Conservation (phyloP, 2,329 filamentous ascomycete genomes). For the Aspergillus terreus region DNA sequence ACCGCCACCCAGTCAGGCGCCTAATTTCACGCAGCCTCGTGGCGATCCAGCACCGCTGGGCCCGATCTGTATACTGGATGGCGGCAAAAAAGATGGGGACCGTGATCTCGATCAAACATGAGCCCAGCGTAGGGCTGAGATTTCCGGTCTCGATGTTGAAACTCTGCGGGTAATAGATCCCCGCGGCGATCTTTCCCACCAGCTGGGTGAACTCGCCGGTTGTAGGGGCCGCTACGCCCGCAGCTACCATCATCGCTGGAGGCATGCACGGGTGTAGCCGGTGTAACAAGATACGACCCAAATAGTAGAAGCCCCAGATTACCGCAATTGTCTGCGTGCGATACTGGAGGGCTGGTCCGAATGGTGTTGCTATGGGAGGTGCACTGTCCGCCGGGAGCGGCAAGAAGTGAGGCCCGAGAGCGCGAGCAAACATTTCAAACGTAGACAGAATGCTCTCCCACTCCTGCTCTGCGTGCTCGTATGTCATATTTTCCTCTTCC, state of each 20-base stretch:
- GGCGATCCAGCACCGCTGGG: constrained; percentile 75
- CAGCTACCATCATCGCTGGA: constrained; percentile 82
- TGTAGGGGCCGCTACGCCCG: constrained; percentile 68
- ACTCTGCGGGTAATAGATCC: constrained; percentile 50
- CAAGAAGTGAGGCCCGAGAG: constrained; percentile 71
- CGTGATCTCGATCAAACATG: constrained; percentile 75
- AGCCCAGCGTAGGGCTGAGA: constrained; percentile 73
- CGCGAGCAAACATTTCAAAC: constrained; percentile 46
- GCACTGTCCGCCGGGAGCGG: constrained; percentile 67
- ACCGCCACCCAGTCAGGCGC: constrained; percentile 81
- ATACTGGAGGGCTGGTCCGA: constrained; percentile 77
- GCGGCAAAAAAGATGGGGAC: constrained; percentile 85
- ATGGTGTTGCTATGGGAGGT: constrained; percentile 64
- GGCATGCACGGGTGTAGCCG: constrained; percentile 86
- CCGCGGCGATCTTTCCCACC: constrained; percentile 77
- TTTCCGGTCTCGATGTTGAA: constrained; percentile 39
- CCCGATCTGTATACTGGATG: constrained; percentile 68
- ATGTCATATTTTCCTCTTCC: constrained; percentile 60
- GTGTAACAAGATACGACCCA: constrained; percentile 77
- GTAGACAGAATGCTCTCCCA: constrained; percentile 58
- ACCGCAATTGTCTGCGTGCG: constrained; percentile 82
- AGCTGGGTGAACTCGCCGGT: constrained; percentile 69
- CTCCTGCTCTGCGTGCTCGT: constrained; percentile 68
- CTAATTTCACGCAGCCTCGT: constrained; percentile 70
- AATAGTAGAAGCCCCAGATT: constrained; percentile 83